Base-by-base conservation (phyloP, 805 yeast species). In the Blastobotrys americana region DNA sequence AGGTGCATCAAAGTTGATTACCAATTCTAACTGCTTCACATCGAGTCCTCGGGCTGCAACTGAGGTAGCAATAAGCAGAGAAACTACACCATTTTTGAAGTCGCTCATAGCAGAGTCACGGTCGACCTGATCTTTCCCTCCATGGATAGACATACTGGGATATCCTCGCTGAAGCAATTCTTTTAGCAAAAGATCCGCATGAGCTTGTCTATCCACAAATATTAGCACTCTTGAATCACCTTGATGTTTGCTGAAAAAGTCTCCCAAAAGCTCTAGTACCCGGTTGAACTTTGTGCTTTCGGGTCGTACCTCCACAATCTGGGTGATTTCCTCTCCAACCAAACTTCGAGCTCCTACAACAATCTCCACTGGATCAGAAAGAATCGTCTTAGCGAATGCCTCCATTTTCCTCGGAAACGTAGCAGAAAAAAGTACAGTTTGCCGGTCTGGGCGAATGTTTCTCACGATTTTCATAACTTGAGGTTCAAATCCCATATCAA, bases 401-500 rank as follows among this genome's bases (percentile, higher is more conserved):
- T 85, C 94, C 73, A 93, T 76, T 48, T 81, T 81, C 4, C 74
- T 67, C 0, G 97, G 96, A 54, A 93, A 88, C 0, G 98, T 93
- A 0, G 98, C 98, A 8, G 96, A 87, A 59, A 90, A 93, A 20
- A 93, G 65, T 2, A 89, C 90, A 15, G 93, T 84, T 57, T 90
- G 97, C 40, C 83, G 70, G 58, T 89, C 96, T 0, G 93, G 93
- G 40, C 97, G 70, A 2, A 86, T 72, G 31, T 83, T 82, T 13
- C 75, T 70, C 58, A 88, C 70, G 18, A 93, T 82, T 55, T 86
- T 85, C 53, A 76, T 78, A 3, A 93, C 87, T 59, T 93, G 98
- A 0, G 98, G 97, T 55, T 87, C 97, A 65, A 93, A 93, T 1
- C 98, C 98, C 74, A 93, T 69, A 61, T 93, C 98, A 66, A 90